Base-by-base conservation (phyloP, 2,329 filamentous ascomycete species). In the Sporothrix brasiliensis region DNA sequence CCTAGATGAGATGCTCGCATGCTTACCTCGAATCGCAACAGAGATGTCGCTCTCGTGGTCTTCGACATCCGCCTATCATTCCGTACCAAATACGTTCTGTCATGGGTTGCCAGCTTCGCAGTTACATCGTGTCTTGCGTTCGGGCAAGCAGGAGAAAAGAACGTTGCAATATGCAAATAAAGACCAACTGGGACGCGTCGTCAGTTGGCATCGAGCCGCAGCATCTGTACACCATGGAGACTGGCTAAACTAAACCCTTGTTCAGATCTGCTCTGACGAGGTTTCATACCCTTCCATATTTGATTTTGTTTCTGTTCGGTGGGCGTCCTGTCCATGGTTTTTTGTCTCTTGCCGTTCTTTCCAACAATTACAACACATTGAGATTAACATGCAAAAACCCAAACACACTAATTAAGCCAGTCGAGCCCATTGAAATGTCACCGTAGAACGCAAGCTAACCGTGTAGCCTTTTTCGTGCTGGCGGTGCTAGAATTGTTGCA, bases 221-320 rank as follows among this genome's bases (percentile, higher is more conserved):
- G n/a, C 11, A 7, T 27, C 10, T 34, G 6, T 21, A 21, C 49
- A 19, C 6, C 19, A n/a, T 50, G n/a, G 52, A 10, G 4, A n/a
- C 34, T 34, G 21, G 10, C 24, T 30, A 6, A 65, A 63, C 9
- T 30, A 27, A n/a, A 27, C 13, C 47, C 27, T 39, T 53, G 44
- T 41, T 34, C n/a, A 41, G 47, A 67, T 44, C 27, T 10, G 27
- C 65, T 44, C 58, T 44, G 65, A 41, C 47, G 13, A 41, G 49
- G 65, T 67, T 67, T 67, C 65, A 67, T 21, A 67, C 65, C 49
- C 49, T 67, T 67, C 65, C 65, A 67, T 65, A 27, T n/a, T 39
- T 41, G 47, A 34, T 67, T 67, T 34, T 52, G 47, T 54, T 53
- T 67, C 50, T 34, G 47, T 67, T 67, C 34, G 30, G 49, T 44